Percentiles rank a stretch among this genome's conserved stretches.
phyloP scores from a whole-genome alignment of 768 basidiomycete species.

The Omphalotus guepiniiformis region DNA sequence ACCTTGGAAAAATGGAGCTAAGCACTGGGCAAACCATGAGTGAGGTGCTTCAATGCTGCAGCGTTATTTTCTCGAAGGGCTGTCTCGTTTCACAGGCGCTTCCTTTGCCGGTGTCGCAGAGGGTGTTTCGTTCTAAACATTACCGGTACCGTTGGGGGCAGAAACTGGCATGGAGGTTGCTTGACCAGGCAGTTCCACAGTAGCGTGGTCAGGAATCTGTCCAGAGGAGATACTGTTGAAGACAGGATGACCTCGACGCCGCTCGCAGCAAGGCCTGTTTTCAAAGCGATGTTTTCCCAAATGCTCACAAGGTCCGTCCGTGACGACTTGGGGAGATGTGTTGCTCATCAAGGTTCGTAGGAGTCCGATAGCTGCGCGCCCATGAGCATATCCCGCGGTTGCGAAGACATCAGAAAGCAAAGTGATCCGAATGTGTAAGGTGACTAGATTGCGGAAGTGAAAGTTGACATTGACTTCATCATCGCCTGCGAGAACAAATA shows the following conservation, averaged over 20 bases:
- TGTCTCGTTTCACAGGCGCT: conserved; percentile 34
- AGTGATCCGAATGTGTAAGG: conserved; percentile 74
- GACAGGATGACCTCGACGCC: too few species aligned
- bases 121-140: conserved; percentile 21
- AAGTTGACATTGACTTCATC: conserved; percentile 49
- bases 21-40: conserved; percentile 69
- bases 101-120: conserved; percentile 16
- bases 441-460: conserved; percentile 68
- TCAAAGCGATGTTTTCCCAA: conserved; percentile 91
- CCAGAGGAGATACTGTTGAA: conserved; percentile 56
- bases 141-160: conserved; percentile 25
- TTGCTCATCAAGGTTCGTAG: conserved; percentile 71
- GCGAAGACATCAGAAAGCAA: conserved; percentile 86
- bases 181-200: conserved; percentile 35
- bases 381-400: conserved; percentile 77
- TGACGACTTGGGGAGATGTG: conserved; percentile 58
- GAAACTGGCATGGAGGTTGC: conserved; percentile 28
- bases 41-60: conserved; percentile 73
- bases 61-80: conserved; percentile 61
- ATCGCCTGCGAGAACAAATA: conserved; percentile 37
- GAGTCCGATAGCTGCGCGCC: conserved; percentile 68
- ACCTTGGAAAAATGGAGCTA: conserved; percentile 89
- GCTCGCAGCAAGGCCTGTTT: too few species aligned
- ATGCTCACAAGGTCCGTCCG: too few species aligned
- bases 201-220: conserved; percentile 41